Evolutionary conservation across 352 stramenopile species (phyloP), one percentile per base, ranked within the genome.

Genomic region (Globisporangium splendens): DNA sequence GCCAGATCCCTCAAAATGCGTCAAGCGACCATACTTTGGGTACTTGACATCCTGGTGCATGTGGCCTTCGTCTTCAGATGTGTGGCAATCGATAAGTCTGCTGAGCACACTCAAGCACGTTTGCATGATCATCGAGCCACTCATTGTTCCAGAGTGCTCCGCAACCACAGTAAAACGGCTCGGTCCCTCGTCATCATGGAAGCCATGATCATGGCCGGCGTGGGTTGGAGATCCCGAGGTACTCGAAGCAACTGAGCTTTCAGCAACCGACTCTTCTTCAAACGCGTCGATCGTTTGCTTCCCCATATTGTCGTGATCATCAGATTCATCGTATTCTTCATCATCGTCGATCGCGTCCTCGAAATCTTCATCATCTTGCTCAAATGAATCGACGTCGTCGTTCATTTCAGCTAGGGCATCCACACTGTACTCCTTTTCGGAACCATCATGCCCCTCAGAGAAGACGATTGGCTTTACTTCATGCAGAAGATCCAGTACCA

Each of bases 121-220:
- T 55, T 95, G 86, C 73, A 93, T 83, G 62, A 95, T 95, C 83
- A 93, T 93, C 7, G 81, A 90, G 11, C 77, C 70, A 58, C 84
- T 91, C 80, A 93, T 93, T 0, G 77, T 69, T 18, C 84, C 84
- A 28, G 72, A 89, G 62, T 91, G 81, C 53, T 93, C 84, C 13
- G 79, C 77, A 38, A 91, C 80, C 15, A 91, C 82, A 11, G 79
- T 91, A 54, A 88, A 86, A 18, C 77, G 79, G 48, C 62, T 78
- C 8, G 65, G 55, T 56, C 85, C 73, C 50, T 74, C 75, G 17
- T 75, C 65, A 33, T 65, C 57, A 15, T 63, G 20, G 17, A 65
- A 75, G n/a, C 75, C 65, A n/a, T 56, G 48, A 14, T 41, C 35
- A 22, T 75, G 63, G 44, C 31, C 38, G 6, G 18, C 13, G 35